Evolutionary conservation across 2,329 filamentous ascomycete genomes (phyloP), one percentile per base, ranked within the genome.

Genomic region (Sarocladium strictum): DNA sequence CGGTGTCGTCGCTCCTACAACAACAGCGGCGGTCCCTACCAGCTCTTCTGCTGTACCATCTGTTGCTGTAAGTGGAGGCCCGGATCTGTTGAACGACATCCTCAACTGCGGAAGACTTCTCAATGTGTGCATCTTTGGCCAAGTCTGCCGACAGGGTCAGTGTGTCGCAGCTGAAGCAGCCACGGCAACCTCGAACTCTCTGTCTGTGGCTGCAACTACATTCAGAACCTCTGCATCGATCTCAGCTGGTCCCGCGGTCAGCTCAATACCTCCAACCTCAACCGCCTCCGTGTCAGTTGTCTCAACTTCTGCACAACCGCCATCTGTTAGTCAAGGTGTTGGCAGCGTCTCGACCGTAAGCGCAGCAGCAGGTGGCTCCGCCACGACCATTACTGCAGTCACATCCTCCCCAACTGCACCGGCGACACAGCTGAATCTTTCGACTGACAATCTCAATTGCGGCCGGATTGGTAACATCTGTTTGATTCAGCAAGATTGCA

Each of bases 111-210:
- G 45, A 11, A 19, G 45, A 15, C 24, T 50, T 17, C 24, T 29
- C 45, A 50, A 50, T 21, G 45, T 50, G 3, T 50, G 45, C 17
- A n/a, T 29, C 24, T 12, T 53, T 21, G 50, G 33, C 32, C 50
- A 53, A 21, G 35, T 40, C 12, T 53, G 50, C 35, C 17, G 17
- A 21, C 32, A 38, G 11, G 50, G 50, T 4, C 32, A 53, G 21
- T 53, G 50, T 53, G 32, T 53, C 29, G 47, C 47, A 7, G 23
- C 43, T 29, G 43, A 24, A 29, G 43, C 26, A 15, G 43, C 43
- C 3, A 17, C 26, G 10, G n/a, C 43, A 32, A 17, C 23, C 21
- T 49, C 43, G 5, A 49, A 24, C 43, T 4, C 43, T 17, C n/a
- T 32, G 15, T 5, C 43, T n/a, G n/a, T 32, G 15, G 23, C 43